A percentile compares a stretch with the other conserved stretches of the same genome.
Evolutionary conservation across 306 rosid genomes (phyloP).

Genomic region (Lathyrus tuberosus): DNA sequence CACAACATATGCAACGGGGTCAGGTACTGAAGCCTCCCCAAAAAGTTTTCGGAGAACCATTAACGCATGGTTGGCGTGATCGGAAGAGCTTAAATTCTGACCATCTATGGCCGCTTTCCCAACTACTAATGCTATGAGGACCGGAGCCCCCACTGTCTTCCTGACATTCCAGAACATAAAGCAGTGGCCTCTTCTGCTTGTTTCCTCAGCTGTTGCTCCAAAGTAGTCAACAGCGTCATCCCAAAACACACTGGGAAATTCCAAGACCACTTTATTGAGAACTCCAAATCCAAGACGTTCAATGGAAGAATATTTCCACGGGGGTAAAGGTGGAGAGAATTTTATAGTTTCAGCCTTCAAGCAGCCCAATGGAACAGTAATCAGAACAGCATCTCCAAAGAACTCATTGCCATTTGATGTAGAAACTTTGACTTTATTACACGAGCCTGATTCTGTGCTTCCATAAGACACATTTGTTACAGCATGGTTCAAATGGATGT

Average conservation of each 20-base stretch:
- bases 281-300: conserved; percentile 94
- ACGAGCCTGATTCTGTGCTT: conserved; percentile 50
- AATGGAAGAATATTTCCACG: conserved; percentile 83
- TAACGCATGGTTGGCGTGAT: conserved; percentile 83
- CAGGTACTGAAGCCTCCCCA: conserved; percentile 87
- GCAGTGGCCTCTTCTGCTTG: conserved; percentile 84
- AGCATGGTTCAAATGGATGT: conserved; percentile 66
- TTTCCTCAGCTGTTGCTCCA: conserved; percentile 96
- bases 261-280: conserved; percentile 88
- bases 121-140: conserved; percentile 92
- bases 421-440: conserved; percentile 67
- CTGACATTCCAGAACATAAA: conserved; percentile 98
- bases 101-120: conserved; percentile 96
- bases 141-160: conserved; percentile 96
- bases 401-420: conserved; percentile 75
- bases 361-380: conserved; percentile 98
- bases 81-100: conserved; percentile 69
- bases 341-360: conserved; percentile 89
- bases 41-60: conserved; percentile 89
- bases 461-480: conserved; percentile 78
- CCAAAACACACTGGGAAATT: conserved; percentile 92
- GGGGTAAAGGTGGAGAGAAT: conserved; percentile 88
- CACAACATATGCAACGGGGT: conserved; percentile 88
- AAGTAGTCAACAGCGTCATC: conserved; percentile 97
- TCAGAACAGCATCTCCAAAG: conserved; percentile 80